phyloP scores from a whole-genome alignment of 805 yeast species.

The Wickerhamomyces chaumierensis region DNA sequence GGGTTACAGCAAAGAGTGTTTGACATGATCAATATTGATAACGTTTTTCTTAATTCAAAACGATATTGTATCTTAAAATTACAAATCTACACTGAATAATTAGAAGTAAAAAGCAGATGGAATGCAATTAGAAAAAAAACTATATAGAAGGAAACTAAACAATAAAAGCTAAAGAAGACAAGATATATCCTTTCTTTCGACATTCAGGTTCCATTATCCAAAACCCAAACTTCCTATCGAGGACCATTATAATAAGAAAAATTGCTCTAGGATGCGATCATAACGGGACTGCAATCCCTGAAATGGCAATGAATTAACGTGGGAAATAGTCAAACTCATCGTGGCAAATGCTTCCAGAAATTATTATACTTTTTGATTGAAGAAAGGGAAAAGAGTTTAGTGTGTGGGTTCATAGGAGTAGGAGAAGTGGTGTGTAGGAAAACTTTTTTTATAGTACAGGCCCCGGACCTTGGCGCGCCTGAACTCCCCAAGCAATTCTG shows the following conservation, averaged over 20 bases:
- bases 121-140: too few species aligned
- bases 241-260: conserved; percentile 9
- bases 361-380: conserved; percentile 20
- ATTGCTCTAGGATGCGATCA: conserved; percentile 20
- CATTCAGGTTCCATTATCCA: conserved; percentile 20
- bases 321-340: conserved; percentile 16
- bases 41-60: too few species aligned
- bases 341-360: conserved; percentile 22
- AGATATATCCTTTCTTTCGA: conserved; percentile 21
- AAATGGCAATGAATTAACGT: conserved; percentile 23
- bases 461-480: too few species aligned
- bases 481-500: too few species aligned
- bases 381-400: conserved; percentile 12
- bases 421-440: too few species aligned
- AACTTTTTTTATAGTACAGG: conserved; percentile 2
- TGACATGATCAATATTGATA: too few species aligned
- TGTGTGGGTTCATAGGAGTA: conserved; percentile 1
- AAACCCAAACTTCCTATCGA: conserved; percentile 23
- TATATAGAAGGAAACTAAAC: too few species aligned
- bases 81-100: too few species aligned
- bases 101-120: too few species aligned
- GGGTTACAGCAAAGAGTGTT: too few species aligned
- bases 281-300: conserved; percentile 19
- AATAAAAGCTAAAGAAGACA: too few species aligned
- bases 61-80: too few species aligned